Conservation (phyloP, 23 red algal genomes). For the Gracilaria gracilis region DNA sequence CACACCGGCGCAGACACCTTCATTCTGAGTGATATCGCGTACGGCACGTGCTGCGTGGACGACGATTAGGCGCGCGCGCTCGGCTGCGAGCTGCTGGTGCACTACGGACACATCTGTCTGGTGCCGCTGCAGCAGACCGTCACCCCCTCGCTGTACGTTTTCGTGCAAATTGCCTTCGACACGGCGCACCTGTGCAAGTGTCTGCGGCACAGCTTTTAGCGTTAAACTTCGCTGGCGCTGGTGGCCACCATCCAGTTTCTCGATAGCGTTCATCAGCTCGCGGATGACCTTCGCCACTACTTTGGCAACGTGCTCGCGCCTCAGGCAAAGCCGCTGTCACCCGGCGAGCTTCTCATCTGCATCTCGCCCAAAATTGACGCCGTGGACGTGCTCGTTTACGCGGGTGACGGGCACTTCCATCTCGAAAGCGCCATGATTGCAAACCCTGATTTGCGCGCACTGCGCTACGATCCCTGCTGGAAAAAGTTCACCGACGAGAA, state of each 20-base stretch:
- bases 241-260: slow-evolving; percentile 97
- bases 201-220: slow-evolving; percentile 67
- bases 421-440: slow-evolving; percentile 97
- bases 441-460: slow-evolving; percentile 79
- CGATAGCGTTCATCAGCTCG: slow-evolving; percentile 58
- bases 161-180: slow-evolving; percentile 92
- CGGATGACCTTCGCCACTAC: slow-evolving; percentile 25
- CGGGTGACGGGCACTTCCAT: slow-evolving; percentile 97
- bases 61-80: slow-evolving; percentile 81
- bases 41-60: slow-evolving; percentile 98
- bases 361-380: slow-evolving; percentile 77
- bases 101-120: slow-evolving; percentile 98
- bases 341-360: slow-evolving; percentile 96
- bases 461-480: slow-evolving; percentile 95
- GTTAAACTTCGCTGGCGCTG: slow-evolving; percentile 58
- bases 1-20: slow-evolving; percentile 45
- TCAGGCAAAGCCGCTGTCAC: slow-evolving; percentile 91
- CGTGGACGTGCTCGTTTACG: slow-evolving; percentile 80
- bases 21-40: slow-evolving; percentile 93
- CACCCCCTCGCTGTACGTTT: slow-evolving; percentile 90
- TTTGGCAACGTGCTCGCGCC: slow-evolving; percentile 63
- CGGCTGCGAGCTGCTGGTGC: slow-evolving; percentile 88
- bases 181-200: slow-evolving; percentile 68
- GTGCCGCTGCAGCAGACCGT: slow-evolving; percentile 78
- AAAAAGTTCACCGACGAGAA: slow-evolving; percentile 86